Conservation (phyloP, 768 basidiomycete species). For the Hericium coralloides region DNA sequence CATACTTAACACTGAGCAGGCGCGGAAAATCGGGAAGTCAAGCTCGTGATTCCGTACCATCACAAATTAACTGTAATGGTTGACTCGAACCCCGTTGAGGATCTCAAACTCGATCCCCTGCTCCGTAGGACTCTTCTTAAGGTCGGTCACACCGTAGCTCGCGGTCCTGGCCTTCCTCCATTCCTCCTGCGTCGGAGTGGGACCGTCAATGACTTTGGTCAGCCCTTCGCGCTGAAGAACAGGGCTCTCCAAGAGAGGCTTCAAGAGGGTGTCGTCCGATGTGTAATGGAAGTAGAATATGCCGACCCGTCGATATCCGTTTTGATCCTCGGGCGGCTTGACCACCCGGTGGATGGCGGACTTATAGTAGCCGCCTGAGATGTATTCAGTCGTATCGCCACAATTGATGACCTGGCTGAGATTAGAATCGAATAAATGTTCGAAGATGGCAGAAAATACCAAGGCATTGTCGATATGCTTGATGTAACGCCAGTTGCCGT, state of each 20-base stretch:
- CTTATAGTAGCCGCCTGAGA: conserved; percentile 28
- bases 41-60: too few species aligned
- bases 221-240: conserved; percentile 26
- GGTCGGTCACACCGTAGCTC: conserved; percentile 22
- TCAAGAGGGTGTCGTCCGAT: conserved; percentile 22
- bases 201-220: conserved; percentile 17
- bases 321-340: conserved; percentile 28
- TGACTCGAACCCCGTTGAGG: conserved; percentile 23
- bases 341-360: conserved; percentile 30
- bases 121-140: conserved; percentile 22
- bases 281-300: conserved; percentile 27
- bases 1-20: neutral
- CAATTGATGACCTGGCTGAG: conserved; percentile 29
- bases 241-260: conserved; percentile 22
- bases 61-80: conserved; percentile 21
- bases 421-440: neutral
- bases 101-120: conserved; percentile 25
- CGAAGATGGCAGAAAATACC: conserved; percentile 12
- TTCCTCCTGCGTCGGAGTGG: conserved; percentile 21
- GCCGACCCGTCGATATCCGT: conserved; percentile 24
- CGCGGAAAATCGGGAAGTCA: too few species aligned
- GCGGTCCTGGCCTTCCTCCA: conserved; percentile 24
- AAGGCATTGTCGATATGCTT: conserved; percentile 28
- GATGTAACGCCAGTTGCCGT: conserved; percentile 29
- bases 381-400: conserved; percentile 26